Percentiles rank a stretch among this genome's conserved stretches.
Conservation (phyloP, 2,329 filamentous ascomycete genomes). For the Fusarium albosuccineum region DNA sequence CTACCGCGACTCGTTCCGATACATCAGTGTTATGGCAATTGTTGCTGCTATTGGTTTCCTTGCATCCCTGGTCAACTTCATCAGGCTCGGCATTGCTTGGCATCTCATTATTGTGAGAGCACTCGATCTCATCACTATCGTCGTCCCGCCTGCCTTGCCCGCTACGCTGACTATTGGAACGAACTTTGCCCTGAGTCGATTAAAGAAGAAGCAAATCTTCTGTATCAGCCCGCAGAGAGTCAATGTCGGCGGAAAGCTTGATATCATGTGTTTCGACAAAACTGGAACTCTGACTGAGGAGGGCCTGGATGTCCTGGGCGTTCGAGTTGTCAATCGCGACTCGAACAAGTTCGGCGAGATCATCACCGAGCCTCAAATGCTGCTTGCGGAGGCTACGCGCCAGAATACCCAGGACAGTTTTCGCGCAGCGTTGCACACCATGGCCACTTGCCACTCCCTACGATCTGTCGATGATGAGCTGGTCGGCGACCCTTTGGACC, state of each 20-base stretch:
- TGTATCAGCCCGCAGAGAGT: slow-evolving; percentile 98
- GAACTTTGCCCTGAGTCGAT: slow-evolving; percentile 88
- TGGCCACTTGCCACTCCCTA: slow-evolving; percentile 97
- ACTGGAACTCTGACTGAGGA: slow-evolving; percentile 98
- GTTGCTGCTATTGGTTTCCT: slow-evolving; percentile 90
- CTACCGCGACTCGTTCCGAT: slow-evolving; percentile 96
- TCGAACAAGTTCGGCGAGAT: slow-evolving; percentile 79
- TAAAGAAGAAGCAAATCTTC: slow-evolving; percentile 93
- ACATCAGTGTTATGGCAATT: slow-evolving; percentile 95
- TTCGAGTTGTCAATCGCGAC: slow-evolving; percentile 79
- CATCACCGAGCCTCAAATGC: slow-evolving; percentile 72
- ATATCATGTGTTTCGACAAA: slow-evolving; percentile 98
- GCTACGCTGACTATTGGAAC: slow-evolving; percentile 97
- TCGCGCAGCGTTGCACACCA: slow-evolving; percentile 83
- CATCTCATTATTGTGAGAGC: slow-evolving; percentile 92
- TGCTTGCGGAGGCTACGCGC: slow-evolving; percentile 62
- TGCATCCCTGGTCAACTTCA: slow-evolving; percentile 92
- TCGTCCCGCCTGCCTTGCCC: slow-evolving; percentile 93
- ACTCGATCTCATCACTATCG: slow-evolving; percentile 95
- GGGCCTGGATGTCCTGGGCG: slow-evolving; percentile 91
- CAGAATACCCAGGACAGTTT: slow-evolving; percentile 51
- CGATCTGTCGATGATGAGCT: slow-evolving; percentile 88
- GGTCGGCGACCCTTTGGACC: slow-evolving; percentile 91
- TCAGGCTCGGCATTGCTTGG: slow-evolving; percentile 86
- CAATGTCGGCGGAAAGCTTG: slow-evolving; percentile 95